Conservation (phyloP, 371 early-diverging fungal species). For the Mucor irregularis region DNA sequence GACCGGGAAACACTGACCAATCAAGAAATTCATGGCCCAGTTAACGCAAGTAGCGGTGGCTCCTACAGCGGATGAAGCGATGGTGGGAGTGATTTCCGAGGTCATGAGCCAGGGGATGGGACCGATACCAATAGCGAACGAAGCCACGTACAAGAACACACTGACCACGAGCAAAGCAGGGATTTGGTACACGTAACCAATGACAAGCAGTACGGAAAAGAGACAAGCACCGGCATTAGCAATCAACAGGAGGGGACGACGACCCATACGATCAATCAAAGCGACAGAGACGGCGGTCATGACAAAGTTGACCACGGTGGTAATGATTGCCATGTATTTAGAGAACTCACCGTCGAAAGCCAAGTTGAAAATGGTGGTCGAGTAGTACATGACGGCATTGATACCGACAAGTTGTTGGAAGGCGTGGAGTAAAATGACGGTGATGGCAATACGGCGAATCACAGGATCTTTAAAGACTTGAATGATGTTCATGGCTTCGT, state of each 20-base stretch:
- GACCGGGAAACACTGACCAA: slow-evolving; percentile 62
- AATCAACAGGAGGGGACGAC: slow-evolving; percentile 57
- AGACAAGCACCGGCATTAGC: slow-evolving; percentile 59
- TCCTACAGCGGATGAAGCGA: slow-evolving; percentile 56
- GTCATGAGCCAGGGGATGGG: slow-evolving; percentile 79
- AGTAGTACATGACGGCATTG: slow-evolving; percentile 82
- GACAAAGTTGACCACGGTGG: slow-evolving; percentile 65
- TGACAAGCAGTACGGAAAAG: slow-evolving; percentile 57
- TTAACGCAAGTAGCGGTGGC: slow-evolving; percentile 58
- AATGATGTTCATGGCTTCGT: slow-evolving; percentile 14
- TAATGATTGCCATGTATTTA: slow-evolving; percentile 58
- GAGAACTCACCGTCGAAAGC: slow-evolving; percentile 42
- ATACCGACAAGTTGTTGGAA: slow-evolving; percentile 86
- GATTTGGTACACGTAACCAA: slow-evolving; percentile 49
- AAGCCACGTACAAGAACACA: slow-evolving; percentile 73
- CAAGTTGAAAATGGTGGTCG: slow-evolving; percentile 62
- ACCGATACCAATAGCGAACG: slow-evolving; percentile 82
- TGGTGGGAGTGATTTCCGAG: slow-evolving; percentile 68
- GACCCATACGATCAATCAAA: slow-evolving; percentile 38
- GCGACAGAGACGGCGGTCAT: slow-evolving; percentile 50
- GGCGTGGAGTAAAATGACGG: slow-evolving; percentile 44
- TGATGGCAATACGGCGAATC: slow-evolving; percentile 58
- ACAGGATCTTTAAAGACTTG: slow-evolving; percentile 45
- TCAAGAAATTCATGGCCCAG: slow-evolving; percentile 54
- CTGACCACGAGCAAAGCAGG: slow-evolving; percentile 59